Conservation (phyloP, 1,284 basidiomycete species). For the Wolfiporia cocos region DNA sequence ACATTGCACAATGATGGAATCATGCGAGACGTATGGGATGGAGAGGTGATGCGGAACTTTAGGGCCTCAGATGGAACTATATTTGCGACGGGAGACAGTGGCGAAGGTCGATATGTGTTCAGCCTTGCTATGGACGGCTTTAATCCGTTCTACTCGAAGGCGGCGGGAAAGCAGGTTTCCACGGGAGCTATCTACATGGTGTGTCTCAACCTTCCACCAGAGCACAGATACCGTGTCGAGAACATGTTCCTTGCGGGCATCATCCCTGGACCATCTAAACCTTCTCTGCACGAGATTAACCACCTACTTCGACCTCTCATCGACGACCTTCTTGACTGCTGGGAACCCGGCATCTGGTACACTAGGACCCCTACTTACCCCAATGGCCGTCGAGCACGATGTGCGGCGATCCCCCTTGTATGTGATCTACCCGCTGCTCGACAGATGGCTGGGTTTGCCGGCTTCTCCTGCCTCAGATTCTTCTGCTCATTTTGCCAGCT, state of each 20-base stretch:
- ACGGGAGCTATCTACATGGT: conserved; percentile 14
- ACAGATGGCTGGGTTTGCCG: conserved; percentile 17
- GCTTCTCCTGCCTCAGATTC: not conserved
- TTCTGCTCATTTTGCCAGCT: conserved; percentile 17
- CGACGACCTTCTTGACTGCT: conserved; percentile 24
- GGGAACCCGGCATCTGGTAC: conserved; percentile 25
- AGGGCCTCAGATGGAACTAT: not conserved
- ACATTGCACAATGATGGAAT: not conserved
- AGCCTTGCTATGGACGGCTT: not conserved
- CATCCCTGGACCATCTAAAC: conserved; percentile 32
- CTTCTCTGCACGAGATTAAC: conserved; percentile 27
- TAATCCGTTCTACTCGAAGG: not conserved
- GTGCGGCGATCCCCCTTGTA: conserved; percentile 22
- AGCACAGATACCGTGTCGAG: conserved; percentile 19
- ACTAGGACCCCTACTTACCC: conserved; percentile 19
- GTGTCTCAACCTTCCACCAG: conserved; percentile 23
- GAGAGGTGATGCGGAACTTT: not conserved
- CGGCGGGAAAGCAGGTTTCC: not conserved
- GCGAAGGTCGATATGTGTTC: not conserved
- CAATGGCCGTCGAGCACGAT: conserved; percentile 20
- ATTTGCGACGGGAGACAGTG: not conserved
- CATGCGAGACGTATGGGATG: not conserved
- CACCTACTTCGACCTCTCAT: conserved; percentile 29
- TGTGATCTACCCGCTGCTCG: conserved; percentile 28
- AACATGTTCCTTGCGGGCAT: conserved; percentile 28